Percentiles rank a stretch among this genome's conserved stretches.
phyloP scores from a whole-genome alignment of 2,329 filamentous ascomycete species.

The Xylaria sp. region DNA sequence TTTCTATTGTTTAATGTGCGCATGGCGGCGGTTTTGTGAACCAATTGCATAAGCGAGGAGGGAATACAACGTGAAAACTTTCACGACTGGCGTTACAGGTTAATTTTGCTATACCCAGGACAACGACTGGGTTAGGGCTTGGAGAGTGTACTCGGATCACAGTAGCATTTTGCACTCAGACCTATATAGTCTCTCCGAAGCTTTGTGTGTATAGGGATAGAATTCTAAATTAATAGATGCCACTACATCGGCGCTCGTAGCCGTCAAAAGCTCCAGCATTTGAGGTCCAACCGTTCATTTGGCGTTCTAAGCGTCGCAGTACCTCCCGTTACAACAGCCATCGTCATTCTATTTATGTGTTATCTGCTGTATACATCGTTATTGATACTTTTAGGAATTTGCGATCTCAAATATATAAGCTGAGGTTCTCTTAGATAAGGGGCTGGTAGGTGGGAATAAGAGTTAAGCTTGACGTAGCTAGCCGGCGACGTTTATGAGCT shows the following conservation, averaged over 20 bases:
- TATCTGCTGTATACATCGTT: too few relatives aligned
- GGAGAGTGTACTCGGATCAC: neutral
- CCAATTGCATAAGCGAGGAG: neutral
- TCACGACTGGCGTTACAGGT: slow-evolving; percentile 6
- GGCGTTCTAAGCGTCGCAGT: too few relatives aligned
- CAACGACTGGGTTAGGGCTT: neutral
- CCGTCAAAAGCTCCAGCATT: too few relatives aligned
- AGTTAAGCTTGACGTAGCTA: neutral
- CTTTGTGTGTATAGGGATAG: neutral
- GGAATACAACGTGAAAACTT: neutral
- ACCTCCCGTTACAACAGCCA: too few relatives aligned
- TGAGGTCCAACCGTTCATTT: too few relatives aligned
- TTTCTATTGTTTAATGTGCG: slow-evolving; percentile 2
- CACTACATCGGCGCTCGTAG: too few relatives aligned
- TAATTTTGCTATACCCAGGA: neutral
- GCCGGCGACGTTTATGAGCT: too few relatives aligned
- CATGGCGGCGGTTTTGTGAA: neutral
- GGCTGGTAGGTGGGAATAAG: too few relatives aligned
- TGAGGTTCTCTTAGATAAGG: too few relatives aligned
- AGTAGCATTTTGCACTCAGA: neutral
- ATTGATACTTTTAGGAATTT: too few relatives aligned
- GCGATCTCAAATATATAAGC: too few relatives aligned
- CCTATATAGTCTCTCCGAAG: neutral
- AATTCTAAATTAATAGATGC: neutral
- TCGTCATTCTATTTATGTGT: too few relatives aligned